A percentile compares a stretch with the other conserved stretches of the same genome.
These are phyloP conservation scores for Papiliotrema nemorosa DNA, from an alignment of 1,284 basidiomycete genomes.

Conservation along the genomic window DNA sequence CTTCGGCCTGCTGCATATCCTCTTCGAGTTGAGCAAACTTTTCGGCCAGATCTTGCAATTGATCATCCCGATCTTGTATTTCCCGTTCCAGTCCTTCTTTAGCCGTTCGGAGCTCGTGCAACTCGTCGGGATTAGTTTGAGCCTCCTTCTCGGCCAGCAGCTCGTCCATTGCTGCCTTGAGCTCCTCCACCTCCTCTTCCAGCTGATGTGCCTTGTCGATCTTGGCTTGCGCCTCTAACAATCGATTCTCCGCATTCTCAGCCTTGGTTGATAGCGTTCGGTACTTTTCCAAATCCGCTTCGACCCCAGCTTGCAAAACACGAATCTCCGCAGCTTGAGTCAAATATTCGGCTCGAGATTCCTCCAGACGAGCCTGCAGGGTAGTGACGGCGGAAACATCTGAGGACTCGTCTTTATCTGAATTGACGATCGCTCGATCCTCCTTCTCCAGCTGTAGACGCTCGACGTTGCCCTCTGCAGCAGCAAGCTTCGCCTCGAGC, in stretches of 20 bases:
- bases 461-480: not conserved
- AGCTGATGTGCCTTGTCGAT: not conserved
- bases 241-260: slow-evolving; percentile 3
- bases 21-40: slow-evolving; percentile 10
- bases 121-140: not conserved
- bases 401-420: not conserved
- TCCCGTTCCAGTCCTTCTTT: slow-evolving; percentile 13
- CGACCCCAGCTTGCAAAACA: not conserved
- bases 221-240: not conserved
- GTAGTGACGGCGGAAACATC: not conserved
- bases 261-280: not conserved
- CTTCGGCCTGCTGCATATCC: slow-evolving; percentile 7
- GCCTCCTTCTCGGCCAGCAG: not conserved
- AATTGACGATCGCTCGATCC: slow-evolving; percentile 2
- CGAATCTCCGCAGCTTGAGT: not conserved
- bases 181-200: slow-evolving; percentile 6
- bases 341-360: not conserved
- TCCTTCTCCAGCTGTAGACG: slow-evolving; percentile 6
- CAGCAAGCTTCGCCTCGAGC: slow-evolving; percentile 22
- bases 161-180: not conserved
- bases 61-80: slow-evolving; percentile 14
- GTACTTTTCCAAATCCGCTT: not conserved
- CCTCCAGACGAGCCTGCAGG: slow-evolving; percentile 9
- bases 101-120: not conserved
- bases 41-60: slow-evolving; percentile 14